Base-by-base conservation (phyloP, 495 filamentous ascomycete genomes). In the Penicillium flavigenum region DNA sequence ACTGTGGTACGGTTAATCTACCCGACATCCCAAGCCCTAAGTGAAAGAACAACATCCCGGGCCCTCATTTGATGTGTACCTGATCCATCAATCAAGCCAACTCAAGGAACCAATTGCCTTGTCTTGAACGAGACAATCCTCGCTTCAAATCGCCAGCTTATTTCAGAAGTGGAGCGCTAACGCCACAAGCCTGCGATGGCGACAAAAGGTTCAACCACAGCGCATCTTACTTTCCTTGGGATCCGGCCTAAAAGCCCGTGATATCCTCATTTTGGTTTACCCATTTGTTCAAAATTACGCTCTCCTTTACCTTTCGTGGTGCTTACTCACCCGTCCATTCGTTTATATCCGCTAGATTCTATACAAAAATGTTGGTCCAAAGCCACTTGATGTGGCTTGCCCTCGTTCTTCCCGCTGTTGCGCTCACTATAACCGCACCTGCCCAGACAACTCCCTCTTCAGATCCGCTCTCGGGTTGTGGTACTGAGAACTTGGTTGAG, bases 11-110 rank as follows among this genome's bases (percentile, higher is more conserved):
- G 2, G 29, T 10, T 29, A 41, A 29, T 22, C 27, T n/a, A 17
- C 50, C 24, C 12, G 22, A 44, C n/a, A 38, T 38, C 50, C 24
- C 47, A 45, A 54, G 52, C 43, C 52, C 52, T 54, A 54, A 54
- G 11, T 46, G 29, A 22, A 36, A 45, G 42, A 54, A 54, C 24
- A 42, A 52, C 52, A 38, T 54, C 11, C 16, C n/a, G 10, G 24
- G 11, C 29, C 4, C 24, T 29, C 39, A 42, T 34, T 11, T 20
- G 31, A 38, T 16, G 19, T 34, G 27, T 22, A 26, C 42, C 52
- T 20, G 34, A 29, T 17, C 5, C 34, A 9, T 16, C 20, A 38
- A 36, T 46, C n/a, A 31, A 46, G 17, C n/a, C 12, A 26, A 20
- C 9, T 29, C 26, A 44, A 54, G 31, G 43, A 47, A 54, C 52